Base-by-base conservation (phyloP, 2,329 filamentous ascomycete genomes). In the Sclerotinia trifoliorum region DNA sequence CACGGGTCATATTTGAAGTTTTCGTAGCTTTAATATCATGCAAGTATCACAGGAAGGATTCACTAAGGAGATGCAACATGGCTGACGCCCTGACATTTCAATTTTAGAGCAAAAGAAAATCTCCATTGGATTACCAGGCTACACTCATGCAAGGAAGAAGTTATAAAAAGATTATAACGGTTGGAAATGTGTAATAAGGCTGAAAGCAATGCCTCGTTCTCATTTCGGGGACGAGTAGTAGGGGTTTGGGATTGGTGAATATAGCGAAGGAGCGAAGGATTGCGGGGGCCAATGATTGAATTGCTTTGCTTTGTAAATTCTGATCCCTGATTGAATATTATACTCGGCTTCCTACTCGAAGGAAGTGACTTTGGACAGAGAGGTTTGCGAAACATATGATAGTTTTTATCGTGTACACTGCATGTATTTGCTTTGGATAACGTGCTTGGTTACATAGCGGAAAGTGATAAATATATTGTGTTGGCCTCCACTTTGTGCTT, bases 151-250 rank as follows among this genome's bases (percentile, higher is more conserved):
- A 49, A 39, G 29, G 29, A 21, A 5, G 2, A 39, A 35, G 58
- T 48, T 51, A 62, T 49, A 62, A 51, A 62, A 62, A 62, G 58
- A 62, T 11, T 26, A 29, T 21, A 49, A 51, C 13, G 5, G 19
- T 46, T 29, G 39, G 39, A 65, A 57, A 65, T 15, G 26, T 32
- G 51, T 8, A 65, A 42, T 35, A 65, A 65, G 63, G 51, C 63
- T 65, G 51, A 58, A 58, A 46, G 44, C 39, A 46, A 57, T 35
- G 39, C 63, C 63, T 57, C 52, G 29, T 65, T 48, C 63, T 48
- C 44, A 39, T 39, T 49, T 61, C 44, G 39, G 56, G 57, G 42
- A 60, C 10, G 42, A 13, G 26, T 44, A 48, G n/a, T 3, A 24
- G 29, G 29, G 46, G 29, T 13, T 21, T 51, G 21, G 29, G 44